Evolutionary conservation across 805 yeast species (phyloP).

Genomic region (Lipomyces sp.): DNA sequence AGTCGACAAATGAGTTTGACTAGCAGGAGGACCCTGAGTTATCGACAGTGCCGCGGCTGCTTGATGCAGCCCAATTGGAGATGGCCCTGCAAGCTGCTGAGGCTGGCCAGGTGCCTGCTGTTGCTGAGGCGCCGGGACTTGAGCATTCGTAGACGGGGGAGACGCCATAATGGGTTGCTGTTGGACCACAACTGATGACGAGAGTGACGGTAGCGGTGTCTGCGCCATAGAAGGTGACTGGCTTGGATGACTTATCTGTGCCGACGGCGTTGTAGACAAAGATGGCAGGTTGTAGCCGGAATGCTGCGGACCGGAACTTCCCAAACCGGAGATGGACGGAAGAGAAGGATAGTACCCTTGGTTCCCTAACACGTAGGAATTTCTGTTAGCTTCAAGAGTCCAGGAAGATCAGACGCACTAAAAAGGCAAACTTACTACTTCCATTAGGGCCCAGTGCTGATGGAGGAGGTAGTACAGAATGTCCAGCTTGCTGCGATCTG

Average conservation of each 20-base stretch:
- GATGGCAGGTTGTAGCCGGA: constrained; percentile 34
- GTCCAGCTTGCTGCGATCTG: constrained; percentile 42
- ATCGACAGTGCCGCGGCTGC: neutral
- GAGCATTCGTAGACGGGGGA: constrained; percentile 37
- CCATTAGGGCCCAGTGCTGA: constrained; percentile 39
- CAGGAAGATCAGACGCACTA: neutral
- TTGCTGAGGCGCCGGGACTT: constrained; percentile 16
- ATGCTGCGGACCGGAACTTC: constrained; percentile 35
- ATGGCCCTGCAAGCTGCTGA: constrained; percentile 34
- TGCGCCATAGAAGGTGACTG: constrained; percentile 34
- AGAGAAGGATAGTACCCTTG: constrained; percentile 41
- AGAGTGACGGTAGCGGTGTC: constrained; percentile 28
- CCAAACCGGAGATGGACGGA: constrained; percentile 43
- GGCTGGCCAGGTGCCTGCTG: constrained; percentile 19
- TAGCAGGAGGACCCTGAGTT: constrained; percentile 11
- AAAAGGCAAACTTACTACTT: constrained; percentile 16
- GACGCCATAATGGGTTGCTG: constrained; percentile 40
- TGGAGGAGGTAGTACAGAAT: constrained; percentile 47
- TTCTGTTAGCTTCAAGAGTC: neutral
- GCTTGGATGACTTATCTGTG: constrained; percentile 40
- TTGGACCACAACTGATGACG: constrained; percentile 41
- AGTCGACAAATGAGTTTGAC: constrained; percentile 36
- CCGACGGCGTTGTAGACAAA: constrained; percentile 41
- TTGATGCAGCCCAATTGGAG: constrained; percentile 11
- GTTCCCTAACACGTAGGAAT: constrained; percentile 20